Evolutionary conservation across 768 basidiomycete genomes (phyloP).

Genomic region (Suillus decipiens): DNA sequence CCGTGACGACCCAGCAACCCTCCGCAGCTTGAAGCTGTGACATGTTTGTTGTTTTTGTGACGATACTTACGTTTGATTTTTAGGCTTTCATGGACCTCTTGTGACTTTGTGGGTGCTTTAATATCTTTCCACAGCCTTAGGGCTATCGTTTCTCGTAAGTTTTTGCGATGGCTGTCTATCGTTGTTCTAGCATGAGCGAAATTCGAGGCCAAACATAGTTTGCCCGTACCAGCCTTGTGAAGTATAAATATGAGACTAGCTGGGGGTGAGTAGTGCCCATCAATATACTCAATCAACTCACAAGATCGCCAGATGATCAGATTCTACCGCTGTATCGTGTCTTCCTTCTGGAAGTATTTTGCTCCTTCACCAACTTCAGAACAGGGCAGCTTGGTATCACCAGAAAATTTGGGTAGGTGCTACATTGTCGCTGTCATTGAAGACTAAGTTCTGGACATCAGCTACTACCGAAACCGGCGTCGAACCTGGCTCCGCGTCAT

Average conservation of each 20-base stretch:
- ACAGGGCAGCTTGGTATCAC: neutral
- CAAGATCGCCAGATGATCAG: neutral
- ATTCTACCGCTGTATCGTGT: neutral
- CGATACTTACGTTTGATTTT: no score
- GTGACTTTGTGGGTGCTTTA: neutral
- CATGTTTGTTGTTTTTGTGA: neutral
- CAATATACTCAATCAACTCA: neutral
- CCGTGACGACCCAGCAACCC: neutral
- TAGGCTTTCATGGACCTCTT: neutral
- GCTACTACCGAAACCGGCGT: neutral
- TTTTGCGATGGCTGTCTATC: neutral
- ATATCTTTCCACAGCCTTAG: neutral
- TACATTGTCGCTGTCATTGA: neutral
- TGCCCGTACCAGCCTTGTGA: neutral
- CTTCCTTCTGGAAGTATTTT: neutral
- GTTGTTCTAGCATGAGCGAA: neutral
- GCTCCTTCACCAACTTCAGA: neutral
- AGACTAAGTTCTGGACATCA: neutral
- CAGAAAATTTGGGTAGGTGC: neutral
- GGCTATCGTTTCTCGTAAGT: neutral
- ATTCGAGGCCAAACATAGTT: neutral
- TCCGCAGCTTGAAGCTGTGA: neutral
- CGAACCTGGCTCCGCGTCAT: neutral
- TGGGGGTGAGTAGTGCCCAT: neutral
- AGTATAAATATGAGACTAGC: neutral